A percentile compares a stretch with the other conserved stretches of the same genome.
phyloP scores from a whole-genome alignment of 208 protist species.

The Balamuthia mandrillaris region DNA sequence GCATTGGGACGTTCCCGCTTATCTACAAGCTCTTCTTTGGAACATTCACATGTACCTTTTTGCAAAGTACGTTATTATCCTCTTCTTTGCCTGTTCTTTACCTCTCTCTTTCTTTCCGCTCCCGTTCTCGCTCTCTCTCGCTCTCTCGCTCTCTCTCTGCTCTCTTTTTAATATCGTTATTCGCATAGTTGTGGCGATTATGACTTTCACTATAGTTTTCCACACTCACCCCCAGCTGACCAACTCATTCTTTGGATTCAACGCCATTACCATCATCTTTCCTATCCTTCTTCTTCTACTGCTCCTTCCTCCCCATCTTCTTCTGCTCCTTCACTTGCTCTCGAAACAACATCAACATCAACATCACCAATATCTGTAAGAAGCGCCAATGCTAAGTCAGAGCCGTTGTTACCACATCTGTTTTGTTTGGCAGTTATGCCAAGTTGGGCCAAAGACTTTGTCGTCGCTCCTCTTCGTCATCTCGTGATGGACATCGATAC shows the following conservation, averaged over 20 bases:
- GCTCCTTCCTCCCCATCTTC: too few species aligned
- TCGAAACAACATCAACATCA: neutral
- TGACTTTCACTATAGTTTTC: neutral
- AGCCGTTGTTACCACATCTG: neutral
- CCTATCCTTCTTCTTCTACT: too few species aligned
- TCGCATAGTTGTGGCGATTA: slow-evolving; percentile 1
- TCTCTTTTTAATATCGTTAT: neutral
- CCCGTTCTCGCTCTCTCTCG: too few species aligned
- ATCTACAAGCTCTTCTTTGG: neutral
- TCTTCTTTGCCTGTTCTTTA: too few species aligned
- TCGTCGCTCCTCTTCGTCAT: neutral
- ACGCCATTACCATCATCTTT: too few species aligned
- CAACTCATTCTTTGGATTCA: too few species aligned
- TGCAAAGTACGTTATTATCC: neutral
- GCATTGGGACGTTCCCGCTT: neutral
- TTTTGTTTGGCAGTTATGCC: slow-evolving; percentile 13
- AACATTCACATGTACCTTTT: slow-evolving; percentile 27
- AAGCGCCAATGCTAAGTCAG: neutral
- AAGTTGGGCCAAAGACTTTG: neutral
- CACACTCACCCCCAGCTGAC: too few species aligned
- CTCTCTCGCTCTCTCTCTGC: too few species aligned
- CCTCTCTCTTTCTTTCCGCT: neutral
- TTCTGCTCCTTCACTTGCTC: neutral
- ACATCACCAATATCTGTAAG: neutral
- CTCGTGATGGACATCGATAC: too few species aligned